A percentile compares a stretch with the other conserved stretches of the same genome.
Evolutionary conservation across 2,329 filamentous ascomycete species (phyloP).

Genomic region (Aspergillus fructus): DNA sequence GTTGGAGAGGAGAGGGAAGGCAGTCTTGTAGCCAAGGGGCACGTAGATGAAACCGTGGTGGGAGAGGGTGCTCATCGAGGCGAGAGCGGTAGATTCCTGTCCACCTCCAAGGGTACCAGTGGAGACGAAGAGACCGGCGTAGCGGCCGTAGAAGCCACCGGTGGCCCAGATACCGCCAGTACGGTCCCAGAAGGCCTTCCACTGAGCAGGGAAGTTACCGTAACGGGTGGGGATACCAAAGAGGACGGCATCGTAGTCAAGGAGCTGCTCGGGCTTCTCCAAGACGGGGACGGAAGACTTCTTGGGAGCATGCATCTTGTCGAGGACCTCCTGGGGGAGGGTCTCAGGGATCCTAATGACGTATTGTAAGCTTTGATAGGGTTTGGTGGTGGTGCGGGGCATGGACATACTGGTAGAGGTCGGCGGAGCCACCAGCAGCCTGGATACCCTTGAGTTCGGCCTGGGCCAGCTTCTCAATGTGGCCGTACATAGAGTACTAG

Average conservation of each 20-base stretch:
- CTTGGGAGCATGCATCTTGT: slow-evolving; percentile 85
- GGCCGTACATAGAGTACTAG: slow-evolving; percentile 92
- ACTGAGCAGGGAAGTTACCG: slow-evolving; percentile 96
- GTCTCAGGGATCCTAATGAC: slow-evolving; percentile 74
- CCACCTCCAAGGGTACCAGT: slow-evolving; percentile 84
- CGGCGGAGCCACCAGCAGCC: slow-evolving; percentile 76
- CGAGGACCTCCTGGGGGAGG: slow-evolving; percentile 75
- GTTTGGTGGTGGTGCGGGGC: not conserved
- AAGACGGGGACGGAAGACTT: slow-evolving; percentile 69
- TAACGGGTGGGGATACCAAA: slow-evolving; percentile 94
- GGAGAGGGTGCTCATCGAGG: slow-evolving; percentile 77
- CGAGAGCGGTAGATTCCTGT: slow-evolving; percentile 83
- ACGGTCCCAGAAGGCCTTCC: slow-evolving; percentile 83
- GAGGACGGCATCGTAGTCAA: slow-evolving; percentile 82
- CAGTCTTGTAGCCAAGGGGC: slow-evolving; percentile 86
- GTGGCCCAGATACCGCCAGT: slow-evolving; percentile 80
- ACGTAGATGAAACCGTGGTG: slow-evolving; percentile 97
- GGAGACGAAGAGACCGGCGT: slow-evolving; percentile 85
- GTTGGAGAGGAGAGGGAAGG: slow-evolving; percentile 69
- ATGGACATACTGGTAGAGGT: slow-evolving; percentile 71
- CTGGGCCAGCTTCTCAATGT: slow-evolving; percentile 79
- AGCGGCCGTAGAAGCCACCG: slow-evolving; percentile 61
- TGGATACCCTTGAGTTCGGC: slow-evolving; percentile 90
- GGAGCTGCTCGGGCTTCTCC: slow-evolving; percentile 60
- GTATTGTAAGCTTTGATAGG: slow-evolving; percentile 10